A percentile compares a stretch with the other conserved stretches of the same genome.
These are phyloP conservation scores for Nemania bipapillata DNA, from an alignment of 2,329 filamentous ascomycete species.

Conservation along the genomic window DNA sequence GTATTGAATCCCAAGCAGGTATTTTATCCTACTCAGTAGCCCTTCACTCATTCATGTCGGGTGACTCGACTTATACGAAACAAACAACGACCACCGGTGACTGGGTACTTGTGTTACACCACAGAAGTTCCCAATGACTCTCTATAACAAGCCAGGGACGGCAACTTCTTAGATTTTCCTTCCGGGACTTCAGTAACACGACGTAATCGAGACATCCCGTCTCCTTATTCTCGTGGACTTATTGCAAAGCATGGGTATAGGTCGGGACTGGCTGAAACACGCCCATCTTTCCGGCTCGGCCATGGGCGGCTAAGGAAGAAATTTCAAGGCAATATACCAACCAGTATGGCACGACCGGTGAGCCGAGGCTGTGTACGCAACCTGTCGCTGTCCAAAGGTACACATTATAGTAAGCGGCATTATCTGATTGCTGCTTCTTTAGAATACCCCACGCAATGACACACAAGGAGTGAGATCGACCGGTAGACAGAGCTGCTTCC, in stretches of 20 bases:
- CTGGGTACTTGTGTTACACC: not conserved
- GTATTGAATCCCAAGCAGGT: constrained; percentile 10
- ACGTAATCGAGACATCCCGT: constrained; percentile 5
- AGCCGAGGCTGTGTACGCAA: constrained; percentile 12
- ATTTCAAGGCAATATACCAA: constrained; percentile 11
- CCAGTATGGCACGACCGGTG: constrained; percentile 6
- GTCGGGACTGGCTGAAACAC: constrained; percentile 25
- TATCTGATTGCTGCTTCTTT: not conserved
- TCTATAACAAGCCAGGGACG: constrained; percentile 7
- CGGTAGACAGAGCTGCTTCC: not conserved
- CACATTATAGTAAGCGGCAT: not conserved
- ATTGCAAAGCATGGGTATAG: constrained; percentile 16
- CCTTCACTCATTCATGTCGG: not conserved
- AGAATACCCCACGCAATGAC: not conserved
- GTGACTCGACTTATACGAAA: constrained; percentile 16
- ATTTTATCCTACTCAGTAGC: constrained; percentile 5
- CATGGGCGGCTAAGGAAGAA: constrained; percentile 6
- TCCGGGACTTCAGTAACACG: constrained; percentile 9
- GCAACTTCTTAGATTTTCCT: constrained; percentile 9
- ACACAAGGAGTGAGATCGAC: constrained; percentile 2
- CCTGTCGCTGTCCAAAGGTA: constrained; percentile 8
- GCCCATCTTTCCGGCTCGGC: not conserved
- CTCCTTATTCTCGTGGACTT: constrained; percentile 10
- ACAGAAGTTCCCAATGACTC: constrained; percentile 5
- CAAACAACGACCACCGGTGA: constrained; percentile 17